A percentile compares a stretch with the other conserved stretches of the same genome.
Evolutionary conservation across 495 filamentous ascomycete species (phyloP).

Genomic region (Sporormia fimetaria): DNA sequence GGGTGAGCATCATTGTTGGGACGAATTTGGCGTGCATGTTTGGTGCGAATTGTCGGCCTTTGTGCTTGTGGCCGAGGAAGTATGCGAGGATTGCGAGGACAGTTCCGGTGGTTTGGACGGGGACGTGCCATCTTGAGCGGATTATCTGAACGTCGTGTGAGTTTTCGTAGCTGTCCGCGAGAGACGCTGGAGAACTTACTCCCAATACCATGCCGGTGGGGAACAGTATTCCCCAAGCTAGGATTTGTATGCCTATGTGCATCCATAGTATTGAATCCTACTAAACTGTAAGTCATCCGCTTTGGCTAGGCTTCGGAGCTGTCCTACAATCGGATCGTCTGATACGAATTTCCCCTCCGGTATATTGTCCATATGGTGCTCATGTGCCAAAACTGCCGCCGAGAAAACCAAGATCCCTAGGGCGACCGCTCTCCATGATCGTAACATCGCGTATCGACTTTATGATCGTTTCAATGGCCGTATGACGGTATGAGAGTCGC

Average conservation of each 20-base stretch:
- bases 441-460: no score
- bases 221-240: constrained; percentile 83
- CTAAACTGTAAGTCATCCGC: constrained; percentile 11
- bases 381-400: constrained; percentile 44
- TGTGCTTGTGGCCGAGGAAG: constrained; percentile 82
- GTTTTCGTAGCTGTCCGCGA: background rate
- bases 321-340: constrained; percentile 72
- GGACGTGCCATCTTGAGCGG: constrained; percentile 89
- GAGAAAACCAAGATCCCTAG: constrained; percentile 11
- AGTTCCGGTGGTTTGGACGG: constrained; percentile 65
- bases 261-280: constrained; percentile 82
- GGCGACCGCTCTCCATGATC: constrained; percentile 5
- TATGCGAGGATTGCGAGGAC: constrained; percentile 70
- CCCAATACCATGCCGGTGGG: constrained; percentile 93
- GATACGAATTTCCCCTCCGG: constrained; percentile 65
- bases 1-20: constrained; percentile 62
- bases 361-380: constrained; percentile 63
- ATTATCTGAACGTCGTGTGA: constrained; percentile 49
- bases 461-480: no score
- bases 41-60: constrained; percentile 71
- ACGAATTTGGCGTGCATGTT: constrained; percentile 82
- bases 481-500: no score
- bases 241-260: constrained; percentile 81
- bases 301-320: background rate
- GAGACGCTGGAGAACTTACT: constrained; percentile 39